A percentile compares a stretch with the other conserved stretches of the same genome.
phyloP scores from a whole-genome alignment of 371 early-diverging fungal genomes.

The Apophysomyces sp. region DNA sequence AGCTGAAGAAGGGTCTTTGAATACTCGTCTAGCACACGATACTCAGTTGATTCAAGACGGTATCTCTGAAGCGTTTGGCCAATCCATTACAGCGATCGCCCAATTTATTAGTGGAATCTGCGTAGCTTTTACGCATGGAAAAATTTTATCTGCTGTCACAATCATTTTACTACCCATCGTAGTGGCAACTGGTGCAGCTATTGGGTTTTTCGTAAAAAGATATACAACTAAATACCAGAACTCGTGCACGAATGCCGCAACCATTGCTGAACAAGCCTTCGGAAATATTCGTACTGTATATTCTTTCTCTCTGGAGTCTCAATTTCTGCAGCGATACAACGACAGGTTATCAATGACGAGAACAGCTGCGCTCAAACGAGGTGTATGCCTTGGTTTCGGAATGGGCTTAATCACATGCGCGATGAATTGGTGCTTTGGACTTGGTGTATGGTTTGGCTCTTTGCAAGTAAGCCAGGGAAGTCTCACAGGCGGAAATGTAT shows the following conservation, averaged over 20 bases:
- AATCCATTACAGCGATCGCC: constrained; percentile 61
- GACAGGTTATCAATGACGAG: constrained; percentile 36
- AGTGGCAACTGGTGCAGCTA: constrained; percentile 34
- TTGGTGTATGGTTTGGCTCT: constrained; percentile 66
- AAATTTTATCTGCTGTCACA: constrained; percentile 81
- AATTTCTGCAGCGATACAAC: constrained; percentile 51
- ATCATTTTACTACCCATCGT: constrained; percentile 61
- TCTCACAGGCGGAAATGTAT: constrained; percentile 38
- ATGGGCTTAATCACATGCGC: constrained; percentile 48
- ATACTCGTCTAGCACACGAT: constrained; percentile 71
- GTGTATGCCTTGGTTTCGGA: constrained; percentile 34
- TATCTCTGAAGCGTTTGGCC: constrained; percentile 79
- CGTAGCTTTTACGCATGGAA: constrained; percentile 71
- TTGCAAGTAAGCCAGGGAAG: constrained; percentile 36
- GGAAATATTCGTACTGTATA: constrained; percentile 72
- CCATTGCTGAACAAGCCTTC: constrained; percentile 75
- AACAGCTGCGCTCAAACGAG: constrained; percentile 26
- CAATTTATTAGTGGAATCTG: constrained; percentile 32
- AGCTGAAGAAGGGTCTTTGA: constrained; percentile 52
- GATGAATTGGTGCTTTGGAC: constrained; percentile 51
- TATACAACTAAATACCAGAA: constrained; percentile 38
- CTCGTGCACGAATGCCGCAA: constrained; percentile 62
- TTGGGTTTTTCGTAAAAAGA: constrained; percentile 59
- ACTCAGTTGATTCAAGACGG: constrained; percentile 81
- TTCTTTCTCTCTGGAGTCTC: constrained; percentile 65